Conservation (phyloP, 129 eudicot genomes). For the Escallonia herrerae region DNA sequence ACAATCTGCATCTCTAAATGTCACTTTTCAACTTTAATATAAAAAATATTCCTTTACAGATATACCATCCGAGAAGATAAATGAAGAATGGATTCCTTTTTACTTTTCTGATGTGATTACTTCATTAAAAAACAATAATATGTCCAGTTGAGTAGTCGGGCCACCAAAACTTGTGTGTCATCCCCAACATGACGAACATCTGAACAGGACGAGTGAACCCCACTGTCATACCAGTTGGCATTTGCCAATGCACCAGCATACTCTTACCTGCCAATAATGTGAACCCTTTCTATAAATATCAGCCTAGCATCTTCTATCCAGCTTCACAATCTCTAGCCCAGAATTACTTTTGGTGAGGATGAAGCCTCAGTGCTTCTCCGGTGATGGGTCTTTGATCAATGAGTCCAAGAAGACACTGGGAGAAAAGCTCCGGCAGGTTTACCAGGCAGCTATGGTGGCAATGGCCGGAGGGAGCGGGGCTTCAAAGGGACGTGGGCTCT, state of each 20-base stretch:
- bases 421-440: constrained; percentile 37
- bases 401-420: constrained; percentile 46
- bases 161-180: constrained; percentile 26
- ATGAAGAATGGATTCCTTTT: background rate
- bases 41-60: no score
- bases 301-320: background rate
- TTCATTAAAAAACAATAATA: background rate
- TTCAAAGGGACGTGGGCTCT: constrained; percentile 4
- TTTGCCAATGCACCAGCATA: background rate
- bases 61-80: background rate
- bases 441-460: constrained; percentile 17
- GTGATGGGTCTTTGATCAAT: constrained; percentile 39
- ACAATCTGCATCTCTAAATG: background rate
- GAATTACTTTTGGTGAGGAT: constrained; percentile 10
- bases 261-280: background rate
- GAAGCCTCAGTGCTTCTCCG: constrained; percentile 56
- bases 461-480: constrained; percentile 4
- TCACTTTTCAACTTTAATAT: background rate
- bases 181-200: constrained; percentile 15
- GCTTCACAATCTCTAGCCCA: constrained; percentile 11
- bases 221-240: background rate
- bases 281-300: constrained; percentile 7
- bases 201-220: constrained; percentile 12
- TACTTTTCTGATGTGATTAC: background rate
- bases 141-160: background rate